Conservation (phyloP, 306 rosid species). For the Vicia faba region DNA sequence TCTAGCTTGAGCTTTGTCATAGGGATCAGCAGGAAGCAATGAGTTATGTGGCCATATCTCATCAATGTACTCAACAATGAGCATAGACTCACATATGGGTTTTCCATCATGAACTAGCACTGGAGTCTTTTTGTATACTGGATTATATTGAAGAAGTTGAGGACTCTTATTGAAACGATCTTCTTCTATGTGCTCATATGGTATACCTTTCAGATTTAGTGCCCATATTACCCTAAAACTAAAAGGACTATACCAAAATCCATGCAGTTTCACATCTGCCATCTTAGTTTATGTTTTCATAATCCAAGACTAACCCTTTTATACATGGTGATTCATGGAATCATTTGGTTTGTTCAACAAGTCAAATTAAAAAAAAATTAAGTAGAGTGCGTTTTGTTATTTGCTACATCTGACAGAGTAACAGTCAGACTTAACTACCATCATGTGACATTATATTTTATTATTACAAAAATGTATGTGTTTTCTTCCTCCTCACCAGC, state of each 20-base stretch:
- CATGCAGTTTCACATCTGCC: slow-evolving; percentile 50
- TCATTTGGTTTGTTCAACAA: not conserved
- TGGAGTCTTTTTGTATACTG: slow-evolving; percentile 53
- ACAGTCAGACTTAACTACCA: too few relatives aligned
- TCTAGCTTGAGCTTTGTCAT: slow-evolving; percentile 48
- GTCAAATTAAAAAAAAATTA: not conserved
- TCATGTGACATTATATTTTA: too few relatives aligned
- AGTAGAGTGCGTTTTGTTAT: not conserved
- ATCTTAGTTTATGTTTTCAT: slow-evolving; percentile 5
- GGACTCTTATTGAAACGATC: slow-evolving; percentile 50
- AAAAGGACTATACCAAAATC: slow-evolving; percentile 56
- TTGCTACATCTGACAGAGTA: too few relatives aligned
- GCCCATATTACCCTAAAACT: slow-evolving; percentile 54
- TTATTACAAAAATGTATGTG: too few relatives aligned
- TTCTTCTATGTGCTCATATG: slow-evolving; percentile 56
- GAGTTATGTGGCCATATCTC: slow-evolving; percentile 53
- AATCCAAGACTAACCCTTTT: not conserved
- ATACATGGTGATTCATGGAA: not conserved
- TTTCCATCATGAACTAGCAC: slow-evolving; percentile 58
- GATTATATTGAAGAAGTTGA: slow-evolving; percentile 52
- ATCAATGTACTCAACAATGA: slow-evolving; percentile 57
- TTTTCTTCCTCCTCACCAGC: too few relatives aligned
- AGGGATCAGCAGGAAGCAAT: slow-evolving; percentile 47
- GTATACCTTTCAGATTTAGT: slow-evolving; percentile 52
- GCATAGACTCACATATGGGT: slow-evolving; percentile 53